phyloP scores from a whole-genome alignment of 2,329 filamentous ascomycete species.

The Verticillium nonalfalfae region DNA sequence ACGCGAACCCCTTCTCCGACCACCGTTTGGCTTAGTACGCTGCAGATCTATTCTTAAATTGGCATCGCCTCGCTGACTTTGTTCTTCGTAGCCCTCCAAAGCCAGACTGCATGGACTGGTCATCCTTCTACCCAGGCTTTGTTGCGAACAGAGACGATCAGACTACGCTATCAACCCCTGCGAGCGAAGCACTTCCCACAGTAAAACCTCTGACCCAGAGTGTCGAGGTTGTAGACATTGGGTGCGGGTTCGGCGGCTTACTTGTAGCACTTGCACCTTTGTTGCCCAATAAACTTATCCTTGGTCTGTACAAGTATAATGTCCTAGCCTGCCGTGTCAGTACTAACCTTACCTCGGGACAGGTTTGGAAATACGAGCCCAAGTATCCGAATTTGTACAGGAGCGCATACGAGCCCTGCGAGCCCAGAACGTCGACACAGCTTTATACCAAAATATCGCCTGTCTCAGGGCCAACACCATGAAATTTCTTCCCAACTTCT shows the following conservation, averaged over 20 bases:
- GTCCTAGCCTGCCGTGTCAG: constrained; percentile 4
- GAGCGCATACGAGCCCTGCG: constrained; percentile 81
- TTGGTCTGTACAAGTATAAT: constrained; percentile 50
- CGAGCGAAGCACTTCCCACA: constrained; percentile 6
- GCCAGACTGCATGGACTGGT: constrained; percentile 89
- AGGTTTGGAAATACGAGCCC: constrained; percentile 89
- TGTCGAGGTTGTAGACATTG: constrained; percentile 92
- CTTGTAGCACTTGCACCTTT: constrained; percentile 78
- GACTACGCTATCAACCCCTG: constrained; percentile 10
- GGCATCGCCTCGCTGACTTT: constrained; percentile 8
- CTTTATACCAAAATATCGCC: constrained; percentile 75
- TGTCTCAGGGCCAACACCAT: constrained; percentile 92
- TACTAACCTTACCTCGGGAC: constrained; percentile 2
- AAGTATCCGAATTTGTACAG: constrained; percentile 86
- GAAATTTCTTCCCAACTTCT: constrained; percentile 99
- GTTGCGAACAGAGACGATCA: constrained; percentile 28
- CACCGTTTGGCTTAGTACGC: constrained; percentile 67
- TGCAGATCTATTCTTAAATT: constrained; percentile 34
- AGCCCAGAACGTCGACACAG: constrained; percentile 46
- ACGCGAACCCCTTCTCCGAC: constrained; percentile 97
- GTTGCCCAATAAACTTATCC: constrained; percentile 73
- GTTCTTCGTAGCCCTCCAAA: constrained; percentile 57
- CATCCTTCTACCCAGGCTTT: constrained; percentile 72
- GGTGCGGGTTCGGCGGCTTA: constrained; percentile 91
- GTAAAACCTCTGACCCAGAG: constrained; percentile 50